phyloP scores from a whole-genome alignment of 1,284 basidiomycete genomes.

The Leccinum solheimii region DNA sequence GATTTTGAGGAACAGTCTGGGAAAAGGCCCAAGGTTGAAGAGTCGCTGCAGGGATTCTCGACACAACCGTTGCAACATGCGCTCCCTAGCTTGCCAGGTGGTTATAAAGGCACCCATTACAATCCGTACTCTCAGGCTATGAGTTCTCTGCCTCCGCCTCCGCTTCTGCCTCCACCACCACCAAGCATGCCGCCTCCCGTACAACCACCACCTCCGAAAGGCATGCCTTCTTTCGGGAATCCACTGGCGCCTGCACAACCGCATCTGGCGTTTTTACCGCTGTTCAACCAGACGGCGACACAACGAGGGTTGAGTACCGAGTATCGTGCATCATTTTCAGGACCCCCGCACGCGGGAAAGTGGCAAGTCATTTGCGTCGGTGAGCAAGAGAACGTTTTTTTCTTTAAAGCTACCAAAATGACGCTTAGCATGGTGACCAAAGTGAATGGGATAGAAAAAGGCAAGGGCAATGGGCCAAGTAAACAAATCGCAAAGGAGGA shows the following conservation, averaged over 20 bases:
- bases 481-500: slow-evolving; percentile 76
- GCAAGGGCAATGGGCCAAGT: slow-evolving; percentile 56
- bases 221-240: slow-evolving; percentile 41
- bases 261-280: slow-evolving; percentile 58
- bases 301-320: slow-evolving; percentile 62
- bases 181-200: slow-evolving; percentile 30
- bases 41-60: slow-evolving; percentile 32
- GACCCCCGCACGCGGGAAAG: slow-evolving; percentile 62
- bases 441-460: slow-evolving; percentile 71
- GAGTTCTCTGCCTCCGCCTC: slow-evolving; percentile 9
- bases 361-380: slow-evolving; percentile 68
- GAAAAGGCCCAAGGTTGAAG: slow-evolving; percentile 34
- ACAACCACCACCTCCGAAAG: slow-evolving; percentile 28
- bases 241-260: slow-evolving; percentile 60
- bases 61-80: slow-evolving; percentile 35
- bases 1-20: slow-evolving; percentile 34
- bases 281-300: slow-evolving; percentile 70
- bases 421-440: slow-evolving; percentile 16
- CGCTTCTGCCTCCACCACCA: slow-evolving; percentile 24
- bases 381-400: slow-evolving; percentile 33
- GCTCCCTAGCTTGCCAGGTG: slow-evolving; percentile 21
- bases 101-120: slow-evolving; percentile 31
- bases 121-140: slow-evolving; percentile 33
- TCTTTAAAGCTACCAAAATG: not conserved
- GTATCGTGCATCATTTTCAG: slow-evolving; percentile 57